Percentiles rank a stretch among this genome's conserved stretches.
phyloP scores from a whole-genome alignment of 345 rosid species.

The Dovyalis caffra region DNA sequence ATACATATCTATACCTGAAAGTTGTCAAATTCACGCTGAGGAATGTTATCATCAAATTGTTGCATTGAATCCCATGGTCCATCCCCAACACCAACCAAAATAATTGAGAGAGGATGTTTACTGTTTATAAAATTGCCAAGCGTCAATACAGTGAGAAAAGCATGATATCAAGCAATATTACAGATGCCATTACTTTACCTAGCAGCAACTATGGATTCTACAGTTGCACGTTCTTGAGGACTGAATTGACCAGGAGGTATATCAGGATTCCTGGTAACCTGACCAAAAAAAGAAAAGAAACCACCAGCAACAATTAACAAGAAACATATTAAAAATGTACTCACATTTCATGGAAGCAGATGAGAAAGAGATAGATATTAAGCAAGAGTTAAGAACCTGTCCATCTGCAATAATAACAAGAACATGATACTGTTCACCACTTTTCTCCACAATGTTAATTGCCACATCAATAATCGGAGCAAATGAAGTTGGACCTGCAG shows the following conservation, averaged over 20 bases:
- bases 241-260: slow-evolving; percentile 56
- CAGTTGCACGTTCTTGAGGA: slow-evolving; percentile 83
- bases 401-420: slow-evolving; percentile 96
- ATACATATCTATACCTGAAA: slow-evolving; percentile 59
- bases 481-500: slow-evolving; percentile 92
- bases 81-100: slow-evolving; percentile 95
- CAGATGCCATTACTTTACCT: slow-evolving; percentile 49
- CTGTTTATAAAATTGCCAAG: slow-evolving; percentile 35
- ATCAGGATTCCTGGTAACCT: slow-evolving; percentile 76
- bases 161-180: slow-evolving; percentile 3
- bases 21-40: slow-evolving; percentile 85
- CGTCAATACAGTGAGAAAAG: slow-evolving; percentile 20
- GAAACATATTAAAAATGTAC: neutral
- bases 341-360: neutral
- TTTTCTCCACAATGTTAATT: slow-evolving; percentile 69
- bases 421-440: slow-evolving; percentile 78
- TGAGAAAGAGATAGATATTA: neutral
- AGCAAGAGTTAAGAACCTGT: slow-evolving; percentile 45
- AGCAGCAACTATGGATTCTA: slow-evolving; percentile 81
- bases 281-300: slow-evolving; percentile 2
- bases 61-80: slow-evolving; percentile 98
- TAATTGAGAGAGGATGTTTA: slow-evolving; percentile 76
- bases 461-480: slow-evolving; percentile 87
- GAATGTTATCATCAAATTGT: slow-evolving; percentile 86
- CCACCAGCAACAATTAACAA: neutral